These are phyloP conservation scores for Penicillium sp. DNA, from an alignment of 2,329 filamentous ascomycete species.

Conservation along the genomic window DNA sequence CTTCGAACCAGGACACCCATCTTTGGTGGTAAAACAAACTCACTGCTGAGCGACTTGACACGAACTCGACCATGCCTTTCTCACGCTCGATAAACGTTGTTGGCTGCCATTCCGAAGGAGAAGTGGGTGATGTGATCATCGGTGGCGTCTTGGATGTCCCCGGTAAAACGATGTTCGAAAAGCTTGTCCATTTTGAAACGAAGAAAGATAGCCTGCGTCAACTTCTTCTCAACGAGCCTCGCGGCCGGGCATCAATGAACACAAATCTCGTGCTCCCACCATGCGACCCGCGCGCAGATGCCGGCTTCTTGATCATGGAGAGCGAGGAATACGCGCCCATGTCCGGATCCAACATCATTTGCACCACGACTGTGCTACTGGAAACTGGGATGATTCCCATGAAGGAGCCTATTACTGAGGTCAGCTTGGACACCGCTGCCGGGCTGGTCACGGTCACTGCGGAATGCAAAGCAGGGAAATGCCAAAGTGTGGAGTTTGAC, in stretches of 20 bases:
- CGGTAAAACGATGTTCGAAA: conserved; percentile 56
- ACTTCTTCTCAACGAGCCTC: conserved; percentile 55
- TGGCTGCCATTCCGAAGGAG: conserved; percentile 39
- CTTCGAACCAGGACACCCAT: too few relatives aligned
- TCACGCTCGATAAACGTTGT: conserved; percentile 33
- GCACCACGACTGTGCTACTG: conserved; percentile 52
- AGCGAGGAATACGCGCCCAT: conserved; percentile 55
- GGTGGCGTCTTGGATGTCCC: conserved; percentile 55
- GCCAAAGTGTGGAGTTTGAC: conserved; percentile 53
- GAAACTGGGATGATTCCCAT: conserved; percentile 57
- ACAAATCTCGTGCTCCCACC: conserved; percentile 52
- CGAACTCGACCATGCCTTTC: conserved; percentile 24
- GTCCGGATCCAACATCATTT: conserved; percentile 56
- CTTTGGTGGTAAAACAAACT: not conserved
- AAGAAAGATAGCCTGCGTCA: conserved; percentile 51
- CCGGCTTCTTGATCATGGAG: conserved; percentile 56
- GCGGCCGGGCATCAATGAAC: conserved; percentile 51
- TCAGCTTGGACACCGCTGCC: conserved; percentile 54
- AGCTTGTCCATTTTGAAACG: conserved; percentile 51
- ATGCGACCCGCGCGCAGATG: conserved; percentile 53
- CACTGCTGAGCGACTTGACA: not conserved
- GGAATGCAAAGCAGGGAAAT: conserved; percentile 52
- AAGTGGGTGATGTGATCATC: conserved; percentile 58
- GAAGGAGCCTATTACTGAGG: conserved; percentile 51
- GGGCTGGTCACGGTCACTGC: conserved; percentile 52